phyloP scores from a whole-genome alignment of 345 rosid genomes.

The Laguncularia racemosa region DNA sequence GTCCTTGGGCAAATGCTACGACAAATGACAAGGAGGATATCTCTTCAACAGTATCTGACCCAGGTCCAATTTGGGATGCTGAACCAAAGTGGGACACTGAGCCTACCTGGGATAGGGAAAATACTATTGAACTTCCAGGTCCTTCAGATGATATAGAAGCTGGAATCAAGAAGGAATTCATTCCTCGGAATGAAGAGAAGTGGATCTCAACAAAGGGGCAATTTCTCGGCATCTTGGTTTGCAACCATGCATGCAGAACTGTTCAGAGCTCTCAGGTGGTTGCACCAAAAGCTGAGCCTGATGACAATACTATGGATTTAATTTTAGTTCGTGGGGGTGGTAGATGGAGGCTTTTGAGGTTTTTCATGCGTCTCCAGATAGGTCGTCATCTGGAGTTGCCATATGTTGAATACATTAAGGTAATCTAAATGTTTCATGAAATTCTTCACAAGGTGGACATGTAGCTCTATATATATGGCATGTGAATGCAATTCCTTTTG shows the following conservation, averaged over 20 bases:
- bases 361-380: conserved; percentile 73
- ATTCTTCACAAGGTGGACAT: no score
- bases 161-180: conserved; percentile 41
- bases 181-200: conserved; percentile 60
- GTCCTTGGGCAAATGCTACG: conserved; percentile 72
- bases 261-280: conserved; percentile 96
- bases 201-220: conserved; percentile 76
- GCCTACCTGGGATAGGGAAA: conserved; percentile 72
- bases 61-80: conserved; percentile 98
- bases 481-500: no score
- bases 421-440: conserved; percentile 13
- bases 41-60: conserved; percentile 93
- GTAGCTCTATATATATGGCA: background rate
- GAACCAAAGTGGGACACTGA: conserved; percentile 94
- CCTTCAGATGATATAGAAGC: conserved; percentile 67
- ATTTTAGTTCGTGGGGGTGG: conserved; percentile 91
- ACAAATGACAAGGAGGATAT: conserved; percentile 88
- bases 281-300: conserved; percentile 90
- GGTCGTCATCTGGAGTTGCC: conserved; percentile 93
- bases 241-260: conserved; percentile 95
- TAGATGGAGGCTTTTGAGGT: conserved; percentile 69
- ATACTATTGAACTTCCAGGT: conserved; percentile 83
- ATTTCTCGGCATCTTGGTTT: conserved; percentile 83
- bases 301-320: conserved; percentile 83
- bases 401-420: conserved; percentile 95